Base-by-base conservation (phyloP, 2,329 filamentous ascomycete genomes). In the Aspergillus fumigatus region DNA sequence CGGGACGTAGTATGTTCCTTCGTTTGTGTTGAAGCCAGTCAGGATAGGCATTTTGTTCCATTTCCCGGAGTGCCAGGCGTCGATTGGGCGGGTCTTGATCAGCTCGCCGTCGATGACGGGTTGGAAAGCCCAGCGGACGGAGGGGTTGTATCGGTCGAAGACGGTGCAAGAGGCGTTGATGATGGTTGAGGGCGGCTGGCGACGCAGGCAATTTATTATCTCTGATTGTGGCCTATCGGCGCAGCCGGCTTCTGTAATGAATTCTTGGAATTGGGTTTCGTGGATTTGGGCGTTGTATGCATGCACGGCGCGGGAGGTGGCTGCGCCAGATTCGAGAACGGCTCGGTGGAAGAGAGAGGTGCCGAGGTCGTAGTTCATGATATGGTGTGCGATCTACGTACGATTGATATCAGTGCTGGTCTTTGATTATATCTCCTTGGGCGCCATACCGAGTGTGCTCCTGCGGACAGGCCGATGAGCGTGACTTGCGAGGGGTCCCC, bases 21-120 rank as follows among this genome's bases (percentile, higher is more conserved):
- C 88, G 65, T 90, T 85, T 41, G 84, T 82, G 70, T 86, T 87
- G 75, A 86, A 90, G 7, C 88, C 88, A 0, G 86, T 89, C 50
- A 91, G 73, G 50, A 90, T 80, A 7, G 85, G 84, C 7, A 87
- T 76, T 60, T 79, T 78, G 62, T 86, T 77, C 67, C 79, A 83
- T 17, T 75, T 70, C 0, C 79, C 76, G 0, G 79, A 73, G 26
- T 76, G 68, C 84, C 84, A 88, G n/a, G 80, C 78, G n/a, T 79
- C 74, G 11, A 87, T 76, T 3, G 87, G 87, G 10, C 81, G 73
- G 26, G 80, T 76, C 2, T 80, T 77, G 53, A 90, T 84, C 14
- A 86, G 70, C 11, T 82, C 79, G 3, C 81, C 80, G 65, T 88
- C 86, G 55, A 90, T 82, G 38, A 86, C 83, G 7, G 87, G 87